Base-by-base conservation (phyloP, 2,329 filamentous ascomycete species). In the Neofusicoccum kwambonambiense region DNA sequence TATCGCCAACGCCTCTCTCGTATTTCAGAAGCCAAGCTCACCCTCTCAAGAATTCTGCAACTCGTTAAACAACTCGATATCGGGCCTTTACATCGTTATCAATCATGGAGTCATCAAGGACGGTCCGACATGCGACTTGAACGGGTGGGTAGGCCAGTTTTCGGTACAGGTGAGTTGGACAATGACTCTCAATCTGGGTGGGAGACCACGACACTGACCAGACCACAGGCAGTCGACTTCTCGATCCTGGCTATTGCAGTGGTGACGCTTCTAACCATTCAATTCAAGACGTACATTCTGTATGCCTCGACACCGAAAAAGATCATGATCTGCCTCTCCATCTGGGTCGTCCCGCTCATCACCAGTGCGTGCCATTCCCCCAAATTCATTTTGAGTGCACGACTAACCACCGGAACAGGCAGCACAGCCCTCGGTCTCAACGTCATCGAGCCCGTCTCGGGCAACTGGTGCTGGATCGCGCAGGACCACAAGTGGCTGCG, bases 381-480 rank as follows among this genome's bases (percentile, higher is more conserved):
- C 9, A 2, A 2, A 9, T 19, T 11, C 19, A 3, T 22, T 5
- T 19, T 7, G 15, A 5, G 15, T 11, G 11, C 12, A 13, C 13
- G 11, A 49, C 47, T 34, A 15, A 13, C n/a, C 13, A 11, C 22
- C 9, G 17, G 3, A 19, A 47, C 12, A 64, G 62, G 62, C 37
- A 58, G 42, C 19, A 64, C 62, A 1, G 62, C 62, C 11, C 39
- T 58, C 34, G 44, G 42, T 22, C 42, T 64, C 27, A 3, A 49
- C 45, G 66, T 70, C 22, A 74, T 77, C 64, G 74, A 70, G 2
- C 77, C 77, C 42, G 79, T 81, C 1, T 79, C 78, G 2, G 80
- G 80, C 0, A 82, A 82, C 65, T 83, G 81, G 80, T 82, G 81
- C 70, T 83, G 81, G 81, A 82, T 83, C 66, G 69, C 74, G 13